Evolutionary conservation across 306 rosid genomes (phyloP).

Genomic region (Cucumis sativus): DNA sequence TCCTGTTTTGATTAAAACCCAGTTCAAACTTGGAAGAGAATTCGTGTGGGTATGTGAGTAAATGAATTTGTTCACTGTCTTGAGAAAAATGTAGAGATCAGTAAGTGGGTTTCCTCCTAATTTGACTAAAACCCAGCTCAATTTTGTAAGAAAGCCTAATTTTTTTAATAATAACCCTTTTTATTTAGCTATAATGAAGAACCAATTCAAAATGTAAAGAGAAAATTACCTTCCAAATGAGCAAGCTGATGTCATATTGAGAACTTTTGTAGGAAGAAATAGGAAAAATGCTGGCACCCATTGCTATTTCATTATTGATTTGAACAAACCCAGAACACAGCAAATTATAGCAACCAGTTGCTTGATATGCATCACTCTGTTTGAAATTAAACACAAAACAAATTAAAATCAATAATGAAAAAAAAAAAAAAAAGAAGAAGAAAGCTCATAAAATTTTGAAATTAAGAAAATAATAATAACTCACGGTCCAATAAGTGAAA

Average conservation of each 20-base stretch:
- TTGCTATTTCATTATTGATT: constrained; percentile 61
- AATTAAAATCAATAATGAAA: not conserved
- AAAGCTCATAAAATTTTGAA: not conserved
- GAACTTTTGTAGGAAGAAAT: constrained; percentile 43
- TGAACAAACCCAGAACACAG: constrained; percentile 97
- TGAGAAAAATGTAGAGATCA: not conserved
- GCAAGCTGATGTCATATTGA: constrained; percentile 77
- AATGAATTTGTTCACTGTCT: too few species aligned
- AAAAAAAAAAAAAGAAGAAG: not conserved
- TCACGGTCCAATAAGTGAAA: constrained; percentile 97
- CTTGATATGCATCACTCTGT: constrained; percentile 98
- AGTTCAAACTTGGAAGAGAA: not conserved
- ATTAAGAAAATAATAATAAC: not conserved
- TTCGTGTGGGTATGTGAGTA: not conserved
- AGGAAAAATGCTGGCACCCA: constrained; percentile 96
- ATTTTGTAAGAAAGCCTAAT: not conserved
- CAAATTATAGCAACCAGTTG: constrained; percentile 98
- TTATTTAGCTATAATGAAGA: too few species aligned
- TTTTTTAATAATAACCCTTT: too few species aligned
- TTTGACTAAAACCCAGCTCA: not conserved
- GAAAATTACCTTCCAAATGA: constrained; percentile 80
- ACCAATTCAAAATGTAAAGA: not conserved
- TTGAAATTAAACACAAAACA: not conserved
- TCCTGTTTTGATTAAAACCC: not conserved
- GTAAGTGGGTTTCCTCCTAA: not conserved